These are phyloP conservation scores for Hordeum marinum DNA, from an alignment of 176 grass and related monocot genomes.

Conservation along the genomic window DNA sequence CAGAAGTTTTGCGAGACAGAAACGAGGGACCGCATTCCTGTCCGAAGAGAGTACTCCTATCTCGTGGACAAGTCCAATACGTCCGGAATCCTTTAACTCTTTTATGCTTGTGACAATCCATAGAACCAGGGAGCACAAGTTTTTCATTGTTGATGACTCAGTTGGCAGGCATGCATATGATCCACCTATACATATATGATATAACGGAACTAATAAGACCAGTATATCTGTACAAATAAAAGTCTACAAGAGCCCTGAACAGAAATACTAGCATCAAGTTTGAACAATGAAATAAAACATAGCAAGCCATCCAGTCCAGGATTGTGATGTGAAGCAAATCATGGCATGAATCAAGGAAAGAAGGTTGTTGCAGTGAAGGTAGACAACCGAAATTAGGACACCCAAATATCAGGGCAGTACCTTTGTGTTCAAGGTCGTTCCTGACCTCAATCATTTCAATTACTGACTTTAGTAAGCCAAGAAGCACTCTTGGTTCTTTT, in stretches of 20 bases:
- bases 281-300: not conserved
- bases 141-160: slow-evolving; percentile 25
- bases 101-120: slow-evolving; percentile 77
- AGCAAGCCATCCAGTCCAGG: not conserved
- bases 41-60: slow-evolving; percentile 45
- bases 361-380: not conserved
- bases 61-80: slow-evolving; percentile 48
- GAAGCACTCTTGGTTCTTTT: slow-evolving; percentile 76
- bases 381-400: not conserved
- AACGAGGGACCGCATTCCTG: slow-evolving; percentile 47
- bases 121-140: slow-evolving; percentile 45
- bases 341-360: slow-evolving; percentile 9
- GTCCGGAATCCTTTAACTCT: slow-evolving; percentile 51
- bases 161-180: slow-evolving; percentile 14
- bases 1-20: slow-evolving; percentile 64
- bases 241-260: not conserved
- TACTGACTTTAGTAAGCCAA: slow-evolving; percentile 64
- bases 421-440: slow-evolving; percentile 35
- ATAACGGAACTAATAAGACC: not conserved
- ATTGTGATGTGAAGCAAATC: slow-evolving; percentile 5
- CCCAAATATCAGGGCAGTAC: slow-evolving; percentile 22
- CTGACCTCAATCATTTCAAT: slow-evolving; percentile 61
- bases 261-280: slow-evolving; percentile 2
- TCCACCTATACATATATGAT: slow-evolving; percentile 43
- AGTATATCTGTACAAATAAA: not conserved